Conservation (phyloP, 371 early-diverging fungal species). For the Mortierella sp. region DNA sequence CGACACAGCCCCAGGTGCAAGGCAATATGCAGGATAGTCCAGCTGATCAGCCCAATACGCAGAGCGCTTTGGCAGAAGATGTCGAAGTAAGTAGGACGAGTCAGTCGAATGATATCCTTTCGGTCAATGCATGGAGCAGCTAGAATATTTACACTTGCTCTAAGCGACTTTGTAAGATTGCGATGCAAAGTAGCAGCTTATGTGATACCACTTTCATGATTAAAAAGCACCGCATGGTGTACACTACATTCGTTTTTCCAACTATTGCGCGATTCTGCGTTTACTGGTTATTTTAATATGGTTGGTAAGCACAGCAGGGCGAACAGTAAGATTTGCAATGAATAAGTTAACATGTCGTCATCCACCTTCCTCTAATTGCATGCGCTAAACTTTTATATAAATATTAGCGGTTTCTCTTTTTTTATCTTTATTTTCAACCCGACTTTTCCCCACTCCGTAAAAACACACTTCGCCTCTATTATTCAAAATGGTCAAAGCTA, state of each 20-base stretch:
- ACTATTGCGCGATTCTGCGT: no score
- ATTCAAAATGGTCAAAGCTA: conserved; percentile 25
- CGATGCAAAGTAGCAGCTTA: neutral
- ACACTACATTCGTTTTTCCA: no score
- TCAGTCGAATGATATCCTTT: conserved; percentile 30
- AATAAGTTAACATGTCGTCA: conserved; percentile 1
- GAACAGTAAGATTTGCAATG: neutral
- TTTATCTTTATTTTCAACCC: conserved; percentile 1
- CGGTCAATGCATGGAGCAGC: conserved; percentile 40
- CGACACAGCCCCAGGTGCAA: neutral
- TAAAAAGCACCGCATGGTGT: neutral
- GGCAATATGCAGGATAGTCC: neutral
- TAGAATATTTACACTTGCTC: neutral
- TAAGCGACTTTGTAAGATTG: neutral
- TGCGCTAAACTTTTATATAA: neutral
- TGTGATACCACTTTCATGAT: neutral
- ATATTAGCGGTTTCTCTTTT: neutral
- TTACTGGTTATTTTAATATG: neutral
- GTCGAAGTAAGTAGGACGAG: neutral
- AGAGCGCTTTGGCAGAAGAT: neutral
- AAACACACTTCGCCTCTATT: neutral
- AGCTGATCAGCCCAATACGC: conserved; percentile 1
- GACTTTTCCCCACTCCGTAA: conserved; percentile 9
- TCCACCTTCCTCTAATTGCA: neutral
- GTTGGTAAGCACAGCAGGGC: no score